Percentiles rank a stretch among this genome's conserved stretches.
Conservation (phyloP, 768 basidiomycete species). For the Saitozyma sp. region DNA sequence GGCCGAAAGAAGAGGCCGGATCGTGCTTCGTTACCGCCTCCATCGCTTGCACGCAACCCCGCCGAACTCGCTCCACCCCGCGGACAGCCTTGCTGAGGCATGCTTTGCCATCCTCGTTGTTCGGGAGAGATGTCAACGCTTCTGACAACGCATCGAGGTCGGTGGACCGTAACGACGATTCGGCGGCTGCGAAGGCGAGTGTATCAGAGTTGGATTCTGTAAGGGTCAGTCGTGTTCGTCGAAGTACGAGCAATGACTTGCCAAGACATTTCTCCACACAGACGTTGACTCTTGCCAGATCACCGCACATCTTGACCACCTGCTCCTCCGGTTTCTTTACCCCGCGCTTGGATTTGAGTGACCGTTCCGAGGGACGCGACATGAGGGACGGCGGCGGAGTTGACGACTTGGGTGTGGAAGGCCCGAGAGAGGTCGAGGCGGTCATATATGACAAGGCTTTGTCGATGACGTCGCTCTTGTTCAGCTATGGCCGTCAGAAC, state of each 20-base stretch:
- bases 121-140: conserved; percentile 10
- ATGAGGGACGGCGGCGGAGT: not conserved
- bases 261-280: conserved; percentile 17
- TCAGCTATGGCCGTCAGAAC: conserved; percentile 16
- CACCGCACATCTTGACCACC: conserved; percentile 21
- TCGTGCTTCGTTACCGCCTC: not conserved
- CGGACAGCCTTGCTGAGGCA: conserved; percentile 28
- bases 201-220: conserved; percentile 5
- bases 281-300: conserved; percentile 20
- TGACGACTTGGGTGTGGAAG: not conserved
- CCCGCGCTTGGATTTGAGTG: not conserved
- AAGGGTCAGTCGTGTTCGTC: too few relatives aligned
- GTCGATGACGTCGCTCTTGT: conserved; percentile 27
- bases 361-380: not conserved
- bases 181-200: conserved; percentile 3
- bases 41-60: conserved; percentile 18
- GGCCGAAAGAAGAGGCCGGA: not conserved
- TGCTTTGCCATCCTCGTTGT: conserved; percentile 4
- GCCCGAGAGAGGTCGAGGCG: conserved; percentile 6
- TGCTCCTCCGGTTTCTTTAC: conserved; percentile 16
- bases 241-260: not conserved
- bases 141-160: conserved; percentile 3
- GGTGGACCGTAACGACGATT: conserved; percentile 5
- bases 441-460: conserved; percentile 26
- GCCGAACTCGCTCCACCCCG: conserved; percentile 27